Evolutionary conservation across 768 basidiomycete species (phyloP), one percentile per base, ranked within the genome.

Genomic region (Xerocomellus chrysenteron): DNA sequence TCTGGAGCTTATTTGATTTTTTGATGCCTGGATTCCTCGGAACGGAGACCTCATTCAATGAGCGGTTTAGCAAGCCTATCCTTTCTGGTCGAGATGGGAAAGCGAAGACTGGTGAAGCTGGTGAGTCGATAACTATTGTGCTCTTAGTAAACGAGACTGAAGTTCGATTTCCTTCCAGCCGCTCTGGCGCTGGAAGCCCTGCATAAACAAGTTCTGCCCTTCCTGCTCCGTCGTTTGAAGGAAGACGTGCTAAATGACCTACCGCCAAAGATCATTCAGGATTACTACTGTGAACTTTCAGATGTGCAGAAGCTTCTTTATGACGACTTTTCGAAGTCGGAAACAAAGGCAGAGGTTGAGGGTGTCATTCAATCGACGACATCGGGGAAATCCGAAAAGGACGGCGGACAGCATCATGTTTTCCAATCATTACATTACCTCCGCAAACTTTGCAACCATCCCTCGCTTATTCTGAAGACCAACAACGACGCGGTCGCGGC

Each of bases 1-100:
- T 99, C 2, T 99, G 97, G 97, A 97, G 93, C 73, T 76, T 99
- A 43, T 99, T 99, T 72, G 97, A 99, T 74, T 99, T 98, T 76
- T 76, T 99, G 62, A 99, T 99, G 97, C 97, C 97, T 16, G 97
- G 97, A 4, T 98, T 99, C 76, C 77, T 99, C 50, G 97, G 97
- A n/a, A 94, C 90, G 13, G 97, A 98, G 71, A 72, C 86, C 14
- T 88, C 87, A 2, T 99, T 99, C 78, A 96, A 93, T 65, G 94
- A 98, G 55, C 84, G 92, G 32, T 99, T 97, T 68, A 88, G 93
- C 58, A 97, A 95, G 68, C 97, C 97, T 2, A 98, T 99, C 47
- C 75, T 97, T 50, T 90, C 93, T 7, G 94, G 93, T 70, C 83
- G 95, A 47, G 97, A 98, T 61, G 95, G 94, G 2, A 99, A 98